Evolutionary conservation across 495 filamentous ascomycete genomes (phyloP).

Genomic region (Penicillium fimorum): DNA sequence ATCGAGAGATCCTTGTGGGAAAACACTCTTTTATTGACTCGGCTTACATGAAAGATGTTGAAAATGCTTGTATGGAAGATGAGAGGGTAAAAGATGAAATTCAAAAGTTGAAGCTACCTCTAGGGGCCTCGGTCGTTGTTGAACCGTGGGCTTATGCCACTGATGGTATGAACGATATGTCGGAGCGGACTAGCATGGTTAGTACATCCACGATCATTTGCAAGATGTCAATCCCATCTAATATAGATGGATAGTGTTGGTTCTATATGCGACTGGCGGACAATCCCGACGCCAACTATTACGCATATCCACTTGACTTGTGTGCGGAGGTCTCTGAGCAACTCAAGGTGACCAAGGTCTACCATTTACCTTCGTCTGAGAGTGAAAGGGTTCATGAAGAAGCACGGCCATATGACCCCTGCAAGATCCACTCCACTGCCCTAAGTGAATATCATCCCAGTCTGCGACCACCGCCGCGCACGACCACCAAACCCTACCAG

Average conservation of each 20-base stretch:
- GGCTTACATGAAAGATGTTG: constrained; percentile 31
- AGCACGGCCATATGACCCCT: constrained; percentile 24
- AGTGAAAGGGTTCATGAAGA: constrained; percentile 25
- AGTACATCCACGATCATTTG: not conserved
- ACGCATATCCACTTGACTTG: constrained; percentile 72
- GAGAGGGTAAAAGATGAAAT: constrained; percentile 24
- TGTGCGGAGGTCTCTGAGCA: constrained; percentile 61
- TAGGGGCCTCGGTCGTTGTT: constrained; percentile 28
- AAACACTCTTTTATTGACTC: constrained; percentile 34
- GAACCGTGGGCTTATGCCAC: constrained; percentile 43
- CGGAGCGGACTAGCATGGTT: constrained; percentile 31
- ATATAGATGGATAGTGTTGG: constrained; percentile 25
- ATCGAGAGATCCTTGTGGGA: constrained; percentile 19
- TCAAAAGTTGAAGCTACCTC: constrained; percentile 28
- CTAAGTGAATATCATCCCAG: constrained; percentile 66
- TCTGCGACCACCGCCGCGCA: constrained; percentile 46
- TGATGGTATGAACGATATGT: constrained; percentile 42
- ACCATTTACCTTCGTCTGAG: constrained; percentile 35
- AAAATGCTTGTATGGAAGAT: constrained; percentile 27
- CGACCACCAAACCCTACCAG: constrained; percentile 69
- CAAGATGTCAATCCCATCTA: not conserved
- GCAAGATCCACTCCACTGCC: constrained; percentile 42
- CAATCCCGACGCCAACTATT: constrained; percentile 57
- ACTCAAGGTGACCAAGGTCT: constrained; percentile 53
- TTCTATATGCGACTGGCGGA: constrained; percentile 32